Percentiles rank a stretch among this genome's conserved stretches.
Evolutionary conservation across 1,139 yeast species (phyloP).

Genomic region (Lodderomyces oxycetoniae): DNA sequence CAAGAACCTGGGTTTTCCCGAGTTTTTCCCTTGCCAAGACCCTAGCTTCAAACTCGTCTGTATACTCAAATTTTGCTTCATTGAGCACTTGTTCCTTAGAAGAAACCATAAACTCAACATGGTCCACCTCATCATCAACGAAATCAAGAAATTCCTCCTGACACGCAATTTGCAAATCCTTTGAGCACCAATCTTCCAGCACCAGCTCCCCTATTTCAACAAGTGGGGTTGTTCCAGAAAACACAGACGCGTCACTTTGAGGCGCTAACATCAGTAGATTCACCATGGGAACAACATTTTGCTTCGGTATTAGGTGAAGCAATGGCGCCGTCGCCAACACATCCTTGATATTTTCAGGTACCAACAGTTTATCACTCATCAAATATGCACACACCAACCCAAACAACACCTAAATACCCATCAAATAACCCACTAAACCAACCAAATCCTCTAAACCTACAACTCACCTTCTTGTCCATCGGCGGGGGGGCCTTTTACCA

Average conservation of each 20-base stretch:
- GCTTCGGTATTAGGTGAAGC: conserved; percentile 27
- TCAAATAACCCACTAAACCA: no score
- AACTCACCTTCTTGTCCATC: no score
- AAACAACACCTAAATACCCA: no score
- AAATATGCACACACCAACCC: no score
- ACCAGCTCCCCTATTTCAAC: no score
- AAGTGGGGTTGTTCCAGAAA: conserved; percentile 5
- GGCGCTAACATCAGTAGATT: conserved; percentile 8
- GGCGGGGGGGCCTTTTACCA: no score
- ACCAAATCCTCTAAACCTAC: no score
- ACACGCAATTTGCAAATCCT: conserved; percentile 13
- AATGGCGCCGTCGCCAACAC: conserved; percentile 28
- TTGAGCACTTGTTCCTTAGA: conserved; percentile 1
- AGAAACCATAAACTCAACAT: conserved; percentile 11
- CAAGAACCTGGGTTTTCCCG: background rate
- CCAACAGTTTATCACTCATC: conserved; percentile 3
- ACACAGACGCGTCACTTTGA: conserved; percentile 4
- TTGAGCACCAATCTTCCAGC: no score
- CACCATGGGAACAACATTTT: conserved; percentile 22
- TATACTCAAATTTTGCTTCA: conserved; percentile 1
- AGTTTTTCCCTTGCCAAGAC: conserved; percentile 1
- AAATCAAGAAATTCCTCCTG: conserved; percentile 18
- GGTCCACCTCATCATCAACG: conserved; percentile 17
- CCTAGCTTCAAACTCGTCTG: conserved; percentile 5
- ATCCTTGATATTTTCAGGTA: conserved; percentile 19